Conservation (phyloP, 2,329 filamentous ascomycete species). For the Coniochaeta prunicola region DNA sequence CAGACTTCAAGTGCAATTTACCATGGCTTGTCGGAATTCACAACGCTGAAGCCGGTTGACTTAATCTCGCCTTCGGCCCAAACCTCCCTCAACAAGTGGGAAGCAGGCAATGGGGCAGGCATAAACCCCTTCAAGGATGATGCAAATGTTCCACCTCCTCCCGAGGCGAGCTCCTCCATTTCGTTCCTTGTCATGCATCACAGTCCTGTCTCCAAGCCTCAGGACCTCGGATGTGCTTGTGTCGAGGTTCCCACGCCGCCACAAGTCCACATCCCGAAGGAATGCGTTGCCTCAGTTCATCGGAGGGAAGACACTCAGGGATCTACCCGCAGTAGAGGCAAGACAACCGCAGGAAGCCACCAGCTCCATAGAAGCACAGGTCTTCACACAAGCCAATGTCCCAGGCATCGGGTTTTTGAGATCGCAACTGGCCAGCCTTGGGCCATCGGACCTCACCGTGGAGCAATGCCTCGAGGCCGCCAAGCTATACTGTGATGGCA, state of each 20-base stretch:
- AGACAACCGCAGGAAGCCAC: not conserved
- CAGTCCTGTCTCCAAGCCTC: not conserved
- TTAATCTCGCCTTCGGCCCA: too few relatives aligned
- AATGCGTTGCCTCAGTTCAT: not conserved
- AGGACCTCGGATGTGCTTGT: not conserved
- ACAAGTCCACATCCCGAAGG: not conserved
- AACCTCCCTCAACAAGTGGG: too few relatives aligned
- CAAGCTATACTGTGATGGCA: slow-evolving; percentile 15
- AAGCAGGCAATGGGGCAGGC: too few relatives aligned
- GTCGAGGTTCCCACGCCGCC: not conserved
- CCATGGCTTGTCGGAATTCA: too few relatives aligned
- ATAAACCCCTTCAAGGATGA: not conserved
- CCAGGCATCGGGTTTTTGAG: slow-evolving; percentile 16
- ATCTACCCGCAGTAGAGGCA: not conserved
- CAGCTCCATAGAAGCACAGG: not conserved
- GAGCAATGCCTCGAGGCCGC: slow-evolving; percentile 15
- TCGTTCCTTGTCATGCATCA: not conserved
- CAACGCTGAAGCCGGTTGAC: too few relatives aligned
- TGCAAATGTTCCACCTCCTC: not conserved
- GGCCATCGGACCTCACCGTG: slow-evolving; percentile 12
- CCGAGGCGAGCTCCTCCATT: not conserved
- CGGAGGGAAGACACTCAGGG: not conserved
- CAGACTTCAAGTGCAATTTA: too few relatives aligned
- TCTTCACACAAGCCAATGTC: slow-evolving; percentile 20
- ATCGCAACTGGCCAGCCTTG: slow-evolving; percentile 2